Conservation (phyloP, 306 rosid genomes). For the Gynostemma pentaphyllum region DNA sequence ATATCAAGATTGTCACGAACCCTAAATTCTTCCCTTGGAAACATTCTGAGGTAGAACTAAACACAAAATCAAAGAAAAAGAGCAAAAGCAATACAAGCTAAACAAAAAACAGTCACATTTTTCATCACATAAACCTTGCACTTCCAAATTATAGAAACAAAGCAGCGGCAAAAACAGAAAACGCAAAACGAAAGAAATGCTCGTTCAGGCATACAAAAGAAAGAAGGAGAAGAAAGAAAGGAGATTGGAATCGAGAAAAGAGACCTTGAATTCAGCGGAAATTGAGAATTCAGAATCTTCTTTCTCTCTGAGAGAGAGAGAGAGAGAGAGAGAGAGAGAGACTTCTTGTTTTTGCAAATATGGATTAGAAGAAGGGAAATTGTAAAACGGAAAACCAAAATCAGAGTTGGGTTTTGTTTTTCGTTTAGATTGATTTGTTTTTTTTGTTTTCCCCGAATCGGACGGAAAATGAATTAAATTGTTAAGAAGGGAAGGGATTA, state of each 20-base stretch:
- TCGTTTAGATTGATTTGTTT: not conserved
- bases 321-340: slow-evolving; percentile 9
- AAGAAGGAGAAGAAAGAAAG: not conserved
- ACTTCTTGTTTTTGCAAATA: too few relatives aligned
- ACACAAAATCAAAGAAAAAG: not conserved
- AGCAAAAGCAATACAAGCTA: not conserved
- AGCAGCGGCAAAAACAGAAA: not conserved
- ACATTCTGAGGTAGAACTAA: not conserved
- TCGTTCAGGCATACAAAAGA: not conserved
- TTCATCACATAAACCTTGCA: not conserved
- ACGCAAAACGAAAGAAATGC: not conserved
- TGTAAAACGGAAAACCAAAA: not conserved
- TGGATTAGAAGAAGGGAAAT: too few relatives aligned
- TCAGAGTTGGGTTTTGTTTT: not conserved
- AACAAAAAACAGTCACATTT: not conserved
- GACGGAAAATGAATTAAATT: slow-evolving; percentile 15
- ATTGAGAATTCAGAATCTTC: not conserved
- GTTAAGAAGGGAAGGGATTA: slow-evolving; percentile 1
- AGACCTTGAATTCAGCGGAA: slow-evolving; percentile 28
- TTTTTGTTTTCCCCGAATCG: not conserved
- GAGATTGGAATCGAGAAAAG: not conserved
- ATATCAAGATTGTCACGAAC: not conserved
- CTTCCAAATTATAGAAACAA: not conserved
- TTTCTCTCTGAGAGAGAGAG: not conserved
- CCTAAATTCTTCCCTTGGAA: not conserved